Percentiles rank a stretch among this genome's conserved stretches.
Evolutionary conservation across 2,329 filamentous ascomycete species (phyloP).

Genomic region (Delphinella strobiligena): DNA sequence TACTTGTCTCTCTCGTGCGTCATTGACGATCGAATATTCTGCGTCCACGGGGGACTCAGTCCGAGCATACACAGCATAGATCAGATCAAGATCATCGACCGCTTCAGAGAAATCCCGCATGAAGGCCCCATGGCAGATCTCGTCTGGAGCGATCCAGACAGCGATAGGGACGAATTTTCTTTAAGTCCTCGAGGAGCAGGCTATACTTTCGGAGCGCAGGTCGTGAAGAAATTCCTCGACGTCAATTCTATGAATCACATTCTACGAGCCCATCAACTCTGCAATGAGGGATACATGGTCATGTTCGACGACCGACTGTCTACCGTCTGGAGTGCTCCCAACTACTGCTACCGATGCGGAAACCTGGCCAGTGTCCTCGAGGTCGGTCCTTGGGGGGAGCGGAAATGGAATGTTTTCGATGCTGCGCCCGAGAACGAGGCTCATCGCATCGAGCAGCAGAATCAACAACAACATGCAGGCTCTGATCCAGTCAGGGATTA

Average conservation of each 20-base stretch:
- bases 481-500: constrained; percentile 60
- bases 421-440: constrained; percentile 91
- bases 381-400: constrained; percentile 82
- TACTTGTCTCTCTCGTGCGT: constrained; percentile 93
- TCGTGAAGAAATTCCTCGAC: constrained; percentile 94
- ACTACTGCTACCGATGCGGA: constrained; percentile 51
- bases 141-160: constrained; percentile 95
- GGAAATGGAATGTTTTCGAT: constrained; percentile 96
- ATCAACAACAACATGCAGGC: constrained; percentile 54
- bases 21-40: constrained; percentile 98
- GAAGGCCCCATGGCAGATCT: constrained; percentile 99
- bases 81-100: constrained; percentile 99
- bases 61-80: constrained; percentile 89
- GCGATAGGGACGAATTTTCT: constrained; percentile 94
- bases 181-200: constrained; percentile 86
- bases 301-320: constrained; percentile 89
- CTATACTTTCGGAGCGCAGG: constrained; percentile 94
- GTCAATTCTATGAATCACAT: constrained; percentile 98
- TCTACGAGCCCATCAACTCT: constrained; percentile 91
- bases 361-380: constrained; percentile 96
- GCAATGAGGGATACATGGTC: constrained; percentile 95
- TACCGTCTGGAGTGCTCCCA: constrained; percentile 69
- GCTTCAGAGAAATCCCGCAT: constrained; percentile 95
- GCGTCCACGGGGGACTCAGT: constrained; percentile 72
- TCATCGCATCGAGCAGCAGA: constrained; percentile 69